A percentile compares a stretch with the other conserved stretches of the same genome.
These are phyloP conservation scores for Lipomyces yamanashiensis DNA, from an alignment of 805 yeast genomes.

Conservation along the genomic window DNA sequence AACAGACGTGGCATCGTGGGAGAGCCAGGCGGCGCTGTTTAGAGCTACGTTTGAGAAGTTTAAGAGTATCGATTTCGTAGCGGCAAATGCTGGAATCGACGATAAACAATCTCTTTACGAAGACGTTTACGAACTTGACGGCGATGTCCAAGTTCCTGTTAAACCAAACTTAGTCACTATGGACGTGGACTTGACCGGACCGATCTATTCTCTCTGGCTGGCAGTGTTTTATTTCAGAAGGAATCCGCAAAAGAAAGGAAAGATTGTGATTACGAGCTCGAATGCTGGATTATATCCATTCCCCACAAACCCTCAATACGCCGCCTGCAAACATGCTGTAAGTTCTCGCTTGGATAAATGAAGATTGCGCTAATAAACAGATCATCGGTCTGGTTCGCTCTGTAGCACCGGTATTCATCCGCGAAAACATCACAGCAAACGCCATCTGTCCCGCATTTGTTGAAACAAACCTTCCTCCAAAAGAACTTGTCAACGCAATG, in stretches of 20 bases:
- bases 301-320: slow-evolving; percentile 19
- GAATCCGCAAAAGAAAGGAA: slow-evolving; percentile 16
- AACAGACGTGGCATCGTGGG: slow-evolving; percentile 22
- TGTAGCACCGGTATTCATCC: slow-evolving; percentile 9
- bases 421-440: slow-evolving; percentile 18
- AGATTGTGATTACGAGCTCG: slow-evolving; percentile 14
- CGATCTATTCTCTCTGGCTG: slow-evolving; percentile 15
- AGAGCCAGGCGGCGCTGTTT: slow-evolving; percentile 19
- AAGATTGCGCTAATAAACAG: background rate
- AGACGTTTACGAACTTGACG: slow-evolving; percentile 4
- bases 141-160: slow-evolving; percentile 7
- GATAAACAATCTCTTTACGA: slow-evolving; percentile 13
- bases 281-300: slow-evolving; percentile 18
- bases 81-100: slow-evolving; percentile 24
- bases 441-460: slow-evolving; percentile 24
- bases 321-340: slow-evolving; percentile 18
- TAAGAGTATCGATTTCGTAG: slow-evolving; percentile 18
- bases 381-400: slow-evolving; percentile 18
- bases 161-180: slow-evolving; percentile 15
- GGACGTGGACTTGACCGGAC: slow-evolving; percentile 19
- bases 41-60: slow-evolving; percentile 15
- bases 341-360: background rate
- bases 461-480: slow-evolving; percentile 17
- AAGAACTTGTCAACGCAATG: background rate
- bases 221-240: slow-evolving; percentile 16